A percentile compares a stretch with the other conserved stretches of the same genome.
Conservation (phyloP, 2,329 filamentous ascomycete genomes). For the Seiridium cupressi region DNA sequence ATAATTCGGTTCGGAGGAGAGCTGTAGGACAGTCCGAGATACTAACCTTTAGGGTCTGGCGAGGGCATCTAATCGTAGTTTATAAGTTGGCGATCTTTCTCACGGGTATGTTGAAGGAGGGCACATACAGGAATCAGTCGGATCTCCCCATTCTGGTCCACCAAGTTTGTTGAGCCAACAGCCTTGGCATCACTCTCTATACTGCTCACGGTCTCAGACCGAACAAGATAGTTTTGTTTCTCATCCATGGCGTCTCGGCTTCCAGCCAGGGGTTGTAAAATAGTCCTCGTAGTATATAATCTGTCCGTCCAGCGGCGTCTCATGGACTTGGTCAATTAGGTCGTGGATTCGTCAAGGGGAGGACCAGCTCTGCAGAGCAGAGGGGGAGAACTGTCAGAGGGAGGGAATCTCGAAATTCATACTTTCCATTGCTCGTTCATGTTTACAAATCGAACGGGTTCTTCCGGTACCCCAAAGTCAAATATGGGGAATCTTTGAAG, state of each 20-base stretch:
- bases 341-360: not conserved
- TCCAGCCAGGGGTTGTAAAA: not conserved
- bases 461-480: no score
- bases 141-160: slow-evolving; percentile 8
- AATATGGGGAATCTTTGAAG: no score
- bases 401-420: no score
- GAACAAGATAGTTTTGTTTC: not conserved
- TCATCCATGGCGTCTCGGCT: not conserved
- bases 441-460: no score
- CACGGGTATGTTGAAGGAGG: not conserved
- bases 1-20: not conserved
- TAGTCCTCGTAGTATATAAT: not conserved
- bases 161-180: slow-evolving; percentile 5
- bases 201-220: slow-evolving; percentile 2
- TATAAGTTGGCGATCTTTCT: not conserved
- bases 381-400: no score
- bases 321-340: not conserved
- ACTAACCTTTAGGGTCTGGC: slow-evolving; percentile 6
- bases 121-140: slow-evolving; percentile 7
- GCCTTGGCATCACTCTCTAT: not conserved
- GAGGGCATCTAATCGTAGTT: not conserved
- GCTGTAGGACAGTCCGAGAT: not conserved
- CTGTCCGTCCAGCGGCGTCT: slow-evolving; percentile 1
- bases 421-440: no score
- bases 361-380: not conserved